phyloP scores from a whole-genome alignment of 352 stramenopile genomes.

The Pythium insidiosum region DNA sequence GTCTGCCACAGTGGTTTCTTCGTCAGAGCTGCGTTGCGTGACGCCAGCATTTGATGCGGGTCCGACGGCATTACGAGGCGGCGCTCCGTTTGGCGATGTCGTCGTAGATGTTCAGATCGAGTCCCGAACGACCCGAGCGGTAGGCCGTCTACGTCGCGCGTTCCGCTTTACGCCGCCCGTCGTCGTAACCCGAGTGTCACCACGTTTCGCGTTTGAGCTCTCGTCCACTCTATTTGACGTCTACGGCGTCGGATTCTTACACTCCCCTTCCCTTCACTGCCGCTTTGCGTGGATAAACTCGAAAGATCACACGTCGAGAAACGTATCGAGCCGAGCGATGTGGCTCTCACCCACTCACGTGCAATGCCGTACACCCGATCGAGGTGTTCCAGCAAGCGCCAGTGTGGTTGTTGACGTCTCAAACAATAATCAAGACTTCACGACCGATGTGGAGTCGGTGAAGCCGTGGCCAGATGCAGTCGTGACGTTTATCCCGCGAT shows the following conservation, averaged over 20 bases:
- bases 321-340: conserved; percentile 11
- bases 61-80: conserved; percentile 5
- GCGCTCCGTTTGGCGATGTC: background rate
- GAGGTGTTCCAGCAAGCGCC: too few relatives aligned
- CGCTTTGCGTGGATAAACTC: conserved; percentile 11
- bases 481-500: background rate
- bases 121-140: conserved; percentile 3
- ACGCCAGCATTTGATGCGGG: conserved; percentile 19
- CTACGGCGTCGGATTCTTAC: conserved; percentile 46
- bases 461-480: too few relatives aligned
- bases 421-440: too few relatives aligned
- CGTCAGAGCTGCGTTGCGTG: conserved; percentile 27
- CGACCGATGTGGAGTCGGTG: too few relatives aligned
- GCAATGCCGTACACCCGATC: too few relatives aligned
- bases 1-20: conserved; percentile 15
- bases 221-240: conserved; percentile 39
- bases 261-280: conserved; percentile 35
- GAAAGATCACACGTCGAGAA: background rate
- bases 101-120: background rate
- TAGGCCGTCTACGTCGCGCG: conserved; percentile 16
- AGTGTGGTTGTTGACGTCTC: too few relatives aligned
- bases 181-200: conserved; percentile 27
- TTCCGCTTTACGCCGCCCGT: conserved; percentile 40
- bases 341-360: conserved; percentile 34
- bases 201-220: conserved; percentile 32